Evolutionary conservation across 257 asterid genomes (phyloP).

Genomic region (Coffea eugenioides): DNA sequence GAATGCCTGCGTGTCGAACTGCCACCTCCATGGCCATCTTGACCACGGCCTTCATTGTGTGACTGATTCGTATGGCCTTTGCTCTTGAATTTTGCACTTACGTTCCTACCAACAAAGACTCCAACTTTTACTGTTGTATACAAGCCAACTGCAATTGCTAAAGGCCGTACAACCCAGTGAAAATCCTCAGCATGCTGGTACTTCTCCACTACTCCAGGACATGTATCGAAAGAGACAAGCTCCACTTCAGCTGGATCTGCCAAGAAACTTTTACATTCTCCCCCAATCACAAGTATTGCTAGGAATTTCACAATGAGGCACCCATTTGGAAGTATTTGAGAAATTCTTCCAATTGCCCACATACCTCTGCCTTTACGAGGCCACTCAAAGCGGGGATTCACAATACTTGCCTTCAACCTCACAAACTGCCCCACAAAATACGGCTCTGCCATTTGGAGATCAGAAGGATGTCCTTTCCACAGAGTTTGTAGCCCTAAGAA

Average conservation of each 20-base stretch:
- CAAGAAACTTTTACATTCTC: conserved; percentile 30
- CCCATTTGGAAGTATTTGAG: conserved; percentile 52
- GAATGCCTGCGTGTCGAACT: conserved; percentile 20
- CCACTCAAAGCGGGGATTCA: conserved; percentile 54
- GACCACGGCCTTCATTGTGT: conserved; percentile 5
- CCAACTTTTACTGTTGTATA: conserved; percentile 43
- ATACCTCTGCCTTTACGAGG: conserved; percentile 43
- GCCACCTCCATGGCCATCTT: conserved; percentile 22
- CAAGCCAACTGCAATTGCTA: conserved; percentile 35
- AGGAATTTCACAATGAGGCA: conserved; percentile 58
- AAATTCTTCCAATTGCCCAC: conserved; percentile 55
- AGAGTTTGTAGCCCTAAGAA: conserved; percentile 52
- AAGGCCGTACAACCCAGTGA: conserved; percentile 65
- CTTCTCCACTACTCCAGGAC: conserved; percentile 53
- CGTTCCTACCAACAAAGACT: conserved; percentile 36
- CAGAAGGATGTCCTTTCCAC: conserved; percentile 54
- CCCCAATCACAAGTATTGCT: conserved; percentile 39
- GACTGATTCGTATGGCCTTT: conserved; percentile 9
- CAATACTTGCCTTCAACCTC: conserved; percentile 39
- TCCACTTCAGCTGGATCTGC: conserved; percentile 66
- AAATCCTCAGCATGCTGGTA: conserved; percentile 58
- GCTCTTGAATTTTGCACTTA: conserved; percentile 15
- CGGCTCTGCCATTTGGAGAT: conserved; percentile 39
- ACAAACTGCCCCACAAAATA: conserved; percentile 47
- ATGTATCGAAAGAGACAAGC: conserved; percentile 44